Percentiles rank a stretch among this genome's conserved stretches.
These are phyloP conservation scores for Picochlorum sp. DNA, from an alignment of 139 green algal genomes.

Conservation along the genomic window DNA sequence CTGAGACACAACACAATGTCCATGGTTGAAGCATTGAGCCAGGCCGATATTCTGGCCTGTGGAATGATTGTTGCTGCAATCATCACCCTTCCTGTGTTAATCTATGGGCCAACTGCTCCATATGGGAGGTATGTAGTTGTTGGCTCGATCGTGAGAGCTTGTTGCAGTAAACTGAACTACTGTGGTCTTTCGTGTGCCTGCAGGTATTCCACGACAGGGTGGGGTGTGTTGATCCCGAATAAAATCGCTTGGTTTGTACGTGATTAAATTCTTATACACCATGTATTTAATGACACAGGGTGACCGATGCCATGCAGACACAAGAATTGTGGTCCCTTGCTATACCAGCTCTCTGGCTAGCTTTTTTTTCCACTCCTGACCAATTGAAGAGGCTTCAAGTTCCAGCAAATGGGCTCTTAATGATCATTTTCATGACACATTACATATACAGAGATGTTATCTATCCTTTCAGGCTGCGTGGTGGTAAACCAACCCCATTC, in stretches of 20 bases:
- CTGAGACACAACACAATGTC: no score
- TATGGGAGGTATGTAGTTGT: neutral
- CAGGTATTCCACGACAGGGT: constrained; percentile 10
- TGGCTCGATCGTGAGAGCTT: neutral
- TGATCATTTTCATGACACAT: constrained; percentile 30
- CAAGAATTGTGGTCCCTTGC: constrained; percentile 32
- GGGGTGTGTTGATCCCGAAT: constrained; percentile 6
- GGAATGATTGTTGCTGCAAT: neutral
- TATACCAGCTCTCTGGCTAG: constrained; percentile 22
- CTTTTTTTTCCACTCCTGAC: constrained; percentile 9
- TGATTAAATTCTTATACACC: neutral
- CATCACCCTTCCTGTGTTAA: neutral
- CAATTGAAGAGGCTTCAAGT: constrained; percentile 6
- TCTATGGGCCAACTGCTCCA: constrained; percentile 1
- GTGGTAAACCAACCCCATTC: constrained; percentile 47
- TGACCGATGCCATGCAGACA: neutral
- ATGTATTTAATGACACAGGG: neutral
- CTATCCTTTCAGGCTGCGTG: constrained; percentile 44
- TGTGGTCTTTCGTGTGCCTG: neutral
- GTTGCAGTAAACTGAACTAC: neutral
- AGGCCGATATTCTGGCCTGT: neutral
- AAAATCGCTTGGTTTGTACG: constrained; percentile 16
- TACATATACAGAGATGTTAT: constrained; percentile 41
- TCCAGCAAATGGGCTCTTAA: constrained; percentile 19
- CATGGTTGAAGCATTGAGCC: neutral